phyloP scores from a whole-genome alignment of 768 basidiomycete species.

The Chalciporus chontae region DNA sequence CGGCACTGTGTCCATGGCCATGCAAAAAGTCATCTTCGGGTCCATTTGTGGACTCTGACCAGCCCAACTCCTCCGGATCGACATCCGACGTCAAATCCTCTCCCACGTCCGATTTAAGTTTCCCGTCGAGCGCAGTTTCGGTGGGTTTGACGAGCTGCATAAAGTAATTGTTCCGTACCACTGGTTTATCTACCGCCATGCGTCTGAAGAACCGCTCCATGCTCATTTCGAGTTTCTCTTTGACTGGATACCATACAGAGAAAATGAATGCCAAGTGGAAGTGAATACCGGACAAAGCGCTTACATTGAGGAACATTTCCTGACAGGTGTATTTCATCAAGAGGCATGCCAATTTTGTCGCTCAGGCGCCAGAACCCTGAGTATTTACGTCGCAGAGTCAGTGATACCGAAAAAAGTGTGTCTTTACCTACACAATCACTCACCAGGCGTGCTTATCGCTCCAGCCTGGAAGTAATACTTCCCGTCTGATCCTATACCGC shows the following conservation, averaged over 20 bases:
- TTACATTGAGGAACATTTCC: slow-evolving; percentile 74
- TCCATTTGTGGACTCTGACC: slow-evolving; percentile 55
- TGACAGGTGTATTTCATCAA: slow-evolving; percentile 68
- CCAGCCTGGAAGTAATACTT: slow-evolving; percentile 75
- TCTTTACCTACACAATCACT: slow-evolving; percentile 13
- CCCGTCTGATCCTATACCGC: slow-evolving; percentile 54
- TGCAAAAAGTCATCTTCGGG: slow-evolving; percentile 45
- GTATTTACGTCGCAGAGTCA: slow-evolving; percentile 6
- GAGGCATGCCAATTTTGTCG: slow-evolving; percentile 70
- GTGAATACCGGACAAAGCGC: slow-evolving; percentile 18
- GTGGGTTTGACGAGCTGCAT: slow-evolving; percentile 38
- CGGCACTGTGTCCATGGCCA: slow-evolving; percentile 26
- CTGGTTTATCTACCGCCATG: slow-evolving; percentile 62
- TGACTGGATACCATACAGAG: slow-evolving; percentile 37
- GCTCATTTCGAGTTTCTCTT: slow-evolving; percentile 58
- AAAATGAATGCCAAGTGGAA: background rate
- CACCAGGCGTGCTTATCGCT: slow-evolving; percentile 61
- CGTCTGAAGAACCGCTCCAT: slow-evolving; percentile 71
- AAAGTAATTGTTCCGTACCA: slow-evolving; percentile 68
- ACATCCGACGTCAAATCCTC: slow-evolving; percentile 19
- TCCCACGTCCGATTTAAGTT: slow-evolving; percentile 2
- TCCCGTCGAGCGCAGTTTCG: slow-evolving; percentile 9
- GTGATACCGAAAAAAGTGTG: background rate
- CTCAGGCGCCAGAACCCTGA: slow-evolving; percentile 73
- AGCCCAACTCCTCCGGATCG: slow-evolving; percentile 65